These are phyloP conservation scores for Monosporascus sp. DNA, from an alignment of 2,329 filamentous ascomycete genomes.

Conservation along the genomic window DNA sequence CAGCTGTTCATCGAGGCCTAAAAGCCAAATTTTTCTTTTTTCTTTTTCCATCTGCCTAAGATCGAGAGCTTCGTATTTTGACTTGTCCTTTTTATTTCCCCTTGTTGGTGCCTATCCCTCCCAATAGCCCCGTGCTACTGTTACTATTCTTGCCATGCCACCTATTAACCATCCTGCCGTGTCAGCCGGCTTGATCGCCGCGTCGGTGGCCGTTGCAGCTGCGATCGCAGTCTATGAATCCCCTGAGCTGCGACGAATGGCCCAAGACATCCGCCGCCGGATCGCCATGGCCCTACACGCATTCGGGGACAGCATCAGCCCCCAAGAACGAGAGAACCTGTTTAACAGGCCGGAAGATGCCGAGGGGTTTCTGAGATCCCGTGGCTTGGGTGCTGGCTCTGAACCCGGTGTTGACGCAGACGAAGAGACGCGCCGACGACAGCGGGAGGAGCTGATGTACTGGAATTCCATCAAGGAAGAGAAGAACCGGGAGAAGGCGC, in stretches of 20 bases:
- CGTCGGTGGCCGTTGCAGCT: constrained; percentile 51
- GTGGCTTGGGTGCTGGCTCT: constrained; percentile 31
- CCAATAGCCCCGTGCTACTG: not conserved
- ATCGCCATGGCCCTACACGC: constrained; percentile 56
- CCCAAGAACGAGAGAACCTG: constrained; percentile 43
- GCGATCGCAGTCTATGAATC: constrained; percentile 59
- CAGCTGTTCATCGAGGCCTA: not conserved
- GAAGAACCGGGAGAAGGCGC: constrained; percentile 33
- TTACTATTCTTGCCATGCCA: constrained; percentile 36
- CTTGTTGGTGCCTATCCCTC: constrained; percentile 1
- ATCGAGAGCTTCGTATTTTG: not conserved
- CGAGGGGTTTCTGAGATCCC: constrained; percentile 54
- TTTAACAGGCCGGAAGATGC: constrained; percentile 64
- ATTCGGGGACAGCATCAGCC: constrained; percentile 51
- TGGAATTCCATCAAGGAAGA: constrained; percentile 55
- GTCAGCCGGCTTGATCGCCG: constrained; percentile 53
- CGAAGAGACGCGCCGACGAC: constrained; percentile 53
- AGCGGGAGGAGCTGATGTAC: constrained; percentile 60
- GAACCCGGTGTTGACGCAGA: constrained; percentile 54
- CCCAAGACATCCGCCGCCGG: constrained; percentile 55
- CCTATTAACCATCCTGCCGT: constrained; percentile 49
- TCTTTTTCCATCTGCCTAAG: constrained; percentile 1
- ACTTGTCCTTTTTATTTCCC: constrained; percentile 2
- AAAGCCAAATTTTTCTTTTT: not conserved
- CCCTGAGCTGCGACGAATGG: constrained; percentile 56